These are phyloP conservation scores for Yarrowia galli DNA, from an alignment of 1,139 yeast genomes.

Conservation along the genomic window DNA sequence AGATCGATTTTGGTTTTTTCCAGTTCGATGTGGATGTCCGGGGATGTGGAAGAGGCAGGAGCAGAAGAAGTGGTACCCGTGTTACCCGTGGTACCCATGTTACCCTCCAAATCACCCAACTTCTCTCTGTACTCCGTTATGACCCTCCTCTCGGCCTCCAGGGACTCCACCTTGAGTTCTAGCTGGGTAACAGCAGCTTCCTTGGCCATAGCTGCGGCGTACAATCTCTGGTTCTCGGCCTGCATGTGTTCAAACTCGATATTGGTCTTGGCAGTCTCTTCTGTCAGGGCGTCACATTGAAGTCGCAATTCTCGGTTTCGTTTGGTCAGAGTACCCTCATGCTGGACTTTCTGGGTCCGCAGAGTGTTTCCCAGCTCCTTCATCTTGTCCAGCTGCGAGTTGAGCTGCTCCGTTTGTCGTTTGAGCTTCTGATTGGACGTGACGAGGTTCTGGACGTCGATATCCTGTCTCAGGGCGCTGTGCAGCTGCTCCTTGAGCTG, in stretches of 20 bases:
- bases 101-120: slow-evolving; percentile 29
- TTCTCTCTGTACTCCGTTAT: slow-evolving; percentile 33
- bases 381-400: slow-evolving; percentile 47
- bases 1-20: slow-evolving; percentile 39
- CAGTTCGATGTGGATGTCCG: slow-evolving; percentile 38
- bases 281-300: slow-evolving; percentile 47
- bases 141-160: slow-evolving; percentile 20
- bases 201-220: slow-evolving; percentile 39
- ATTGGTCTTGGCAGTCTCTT: slow-evolving; percentile 43
- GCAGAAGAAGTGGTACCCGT: too few species aligned
- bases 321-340: slow-evolving; percentile 50
- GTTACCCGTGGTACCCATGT: too few species aligned
- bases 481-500: slow-evolving; percentile 53
- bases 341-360: slow-evolving; percentile 49
- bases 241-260: slow-evolving; percentile 44
- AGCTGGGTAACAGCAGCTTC: slow-evolving; percentile 43
- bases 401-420: slow-evolving; percentile 47
- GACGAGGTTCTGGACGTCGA: slow-evolving; percentile 47
- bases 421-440: slow-evolving; percentile 46
- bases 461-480: slow-evolving; percentile 48
- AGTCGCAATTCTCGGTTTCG: slow-evolving; percentile 49
- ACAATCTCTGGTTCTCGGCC: slow-evolving; percentile 42
- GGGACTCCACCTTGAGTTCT: slow-evolving; percentile 43
- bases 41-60: too few species aligned
- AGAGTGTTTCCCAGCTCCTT: slow-evolving; percentile 47